These are phyloP conservation scores for Yarrowia galli DNA, from an alignment of 1,139 yeast genomes.

Conservation along the genomic window DNA sequence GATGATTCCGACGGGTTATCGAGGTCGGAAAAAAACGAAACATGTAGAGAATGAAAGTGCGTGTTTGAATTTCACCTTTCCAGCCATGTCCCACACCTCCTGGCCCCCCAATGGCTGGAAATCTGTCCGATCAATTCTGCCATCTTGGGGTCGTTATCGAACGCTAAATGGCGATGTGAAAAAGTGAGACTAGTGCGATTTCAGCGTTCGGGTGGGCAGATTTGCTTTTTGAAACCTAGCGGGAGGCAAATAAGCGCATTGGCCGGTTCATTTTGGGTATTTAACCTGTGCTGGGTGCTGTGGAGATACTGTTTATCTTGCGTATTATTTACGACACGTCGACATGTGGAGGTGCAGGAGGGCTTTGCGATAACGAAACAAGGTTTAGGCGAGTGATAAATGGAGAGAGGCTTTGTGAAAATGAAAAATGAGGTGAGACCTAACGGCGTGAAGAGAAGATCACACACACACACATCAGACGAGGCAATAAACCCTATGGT, in stretches of 20 bases:
- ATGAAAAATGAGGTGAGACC: not conserved
- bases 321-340: not conserved
- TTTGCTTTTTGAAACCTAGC: not conserved
- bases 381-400: conserved; percentile 4
- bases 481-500: conserved; percentile 30
- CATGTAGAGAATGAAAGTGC: not conserved
- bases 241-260: not conserved
- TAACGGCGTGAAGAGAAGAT: not conserved
- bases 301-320: not conserved
- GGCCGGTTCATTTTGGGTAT: not conserved
- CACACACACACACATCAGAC: conserved; percentile 1
- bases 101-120: not conserved
- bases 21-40: not conserved
- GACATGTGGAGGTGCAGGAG: conserved; percentile 13
- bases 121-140: not conserved
- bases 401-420: not conserved
- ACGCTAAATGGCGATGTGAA: conserved; percentile 1
- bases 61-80: not conserved
- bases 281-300: not conserved
- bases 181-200: conserved; percentile 4
- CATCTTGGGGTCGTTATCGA: conserved; percentile 18
- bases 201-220: not conserved
- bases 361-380: conserved; percentile 16
- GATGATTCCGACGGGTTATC: not conserved
- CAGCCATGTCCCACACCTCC: no score